Evolutionary conservation across 176 grass and related monocot genomes (phyloP).

Genomic region (Hordeum marinum): DNA sequence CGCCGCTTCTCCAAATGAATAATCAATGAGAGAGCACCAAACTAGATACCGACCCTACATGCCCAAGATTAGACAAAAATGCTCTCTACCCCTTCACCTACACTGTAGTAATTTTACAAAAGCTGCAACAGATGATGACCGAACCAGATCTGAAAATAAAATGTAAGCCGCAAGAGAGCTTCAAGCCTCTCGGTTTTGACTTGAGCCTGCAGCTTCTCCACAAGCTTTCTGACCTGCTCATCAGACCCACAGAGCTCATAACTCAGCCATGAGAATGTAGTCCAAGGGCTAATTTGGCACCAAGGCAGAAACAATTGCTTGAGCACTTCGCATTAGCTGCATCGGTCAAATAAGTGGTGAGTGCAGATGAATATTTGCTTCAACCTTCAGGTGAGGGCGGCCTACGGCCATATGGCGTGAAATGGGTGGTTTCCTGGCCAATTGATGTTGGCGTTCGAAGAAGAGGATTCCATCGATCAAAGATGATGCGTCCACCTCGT

Average conservation of each 20-base stretch:
- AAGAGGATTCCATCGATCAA: constrained; percentile 84
- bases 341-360: constrained; percentile 22
- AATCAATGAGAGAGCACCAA: constrained; percentile 51
- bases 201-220: constrained; percentile 11
- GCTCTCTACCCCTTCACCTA: constrained; percentile 51
- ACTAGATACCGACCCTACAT: constrained; percentile 49
- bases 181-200: background rate
- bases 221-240: constrained; percentile 3
- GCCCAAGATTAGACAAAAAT: constrained; percentile 45
- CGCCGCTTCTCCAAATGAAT: constrained; percentile 53
- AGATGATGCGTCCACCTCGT: constrained; percentile 90
- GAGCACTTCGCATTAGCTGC: constrained; percentile 19
- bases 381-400: constrained; percentile 47
- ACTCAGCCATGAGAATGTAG: constrained; percentile 11
- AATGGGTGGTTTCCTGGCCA: constrained; percentile 37
- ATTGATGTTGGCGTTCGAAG: constrained; percentile 56
- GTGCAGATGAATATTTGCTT: constrained; percentile 17
- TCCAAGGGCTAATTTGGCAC: constrained; percentile 29
- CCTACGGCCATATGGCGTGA: constrained; percentile 30
- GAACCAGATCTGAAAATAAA: constrained; percentile 24
- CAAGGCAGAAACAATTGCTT: constrained; percentile 20
- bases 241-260: constrained; percentile 27
- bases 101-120: constrained; percentile 41
- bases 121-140: constrained; percentile 28
- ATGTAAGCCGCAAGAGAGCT: background rate